Percentiles rank a stretch among this genome's conserved stretches.
Evolutionary conservation across 2,329 filamentous ascomycete genomes (phyloP).

Genomic region (Fusarium oxysporum): DNA sequence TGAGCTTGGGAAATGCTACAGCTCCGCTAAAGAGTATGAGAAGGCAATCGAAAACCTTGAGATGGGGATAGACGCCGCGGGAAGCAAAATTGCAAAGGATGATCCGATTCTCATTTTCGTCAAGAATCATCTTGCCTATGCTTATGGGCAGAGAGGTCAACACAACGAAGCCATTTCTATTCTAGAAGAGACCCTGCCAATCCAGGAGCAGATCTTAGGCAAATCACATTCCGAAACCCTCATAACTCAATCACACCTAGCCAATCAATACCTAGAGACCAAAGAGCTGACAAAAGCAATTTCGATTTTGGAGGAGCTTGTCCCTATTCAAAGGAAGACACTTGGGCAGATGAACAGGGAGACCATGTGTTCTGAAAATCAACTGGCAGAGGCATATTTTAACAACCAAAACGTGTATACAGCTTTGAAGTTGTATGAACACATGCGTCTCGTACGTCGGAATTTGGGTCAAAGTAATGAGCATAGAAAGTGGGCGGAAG

Average conservation of each 20-base stretch:
- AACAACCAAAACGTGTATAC: no score
- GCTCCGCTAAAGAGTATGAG: rapidly evolving
- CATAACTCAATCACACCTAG: no score
- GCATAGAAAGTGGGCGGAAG: not conserved
- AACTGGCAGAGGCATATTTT: no score
- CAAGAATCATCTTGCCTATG: not conserved
- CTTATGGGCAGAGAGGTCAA: rapidly evolving
- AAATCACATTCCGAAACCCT: not conserved
- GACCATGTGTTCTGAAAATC: not conserved
- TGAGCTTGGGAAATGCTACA: not conserved
- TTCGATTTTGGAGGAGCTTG: rapidly evolving
- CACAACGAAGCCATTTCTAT: rapidly evolving
- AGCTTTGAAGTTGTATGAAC: not conserved
- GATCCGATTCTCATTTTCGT: rapidly evolving
- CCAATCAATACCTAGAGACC: not conserved
- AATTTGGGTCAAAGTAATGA: rapidly evolving
- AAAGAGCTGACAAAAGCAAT: rapidly evolving
- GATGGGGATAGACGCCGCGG: rapidly evolving
- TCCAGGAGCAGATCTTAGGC: rapidly evolving
- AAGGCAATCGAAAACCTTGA: not conserved
- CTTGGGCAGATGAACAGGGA: rapidly evolving
- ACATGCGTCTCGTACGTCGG: no score
- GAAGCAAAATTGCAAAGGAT: not conserved
- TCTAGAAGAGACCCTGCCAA: not conserved
- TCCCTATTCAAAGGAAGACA: not conserved